These are phyloP conservation scores for Saitozyma podzolica DNA, from an alignment of 768 basidiomycete species.

Conservation along the genomic window DNA sequence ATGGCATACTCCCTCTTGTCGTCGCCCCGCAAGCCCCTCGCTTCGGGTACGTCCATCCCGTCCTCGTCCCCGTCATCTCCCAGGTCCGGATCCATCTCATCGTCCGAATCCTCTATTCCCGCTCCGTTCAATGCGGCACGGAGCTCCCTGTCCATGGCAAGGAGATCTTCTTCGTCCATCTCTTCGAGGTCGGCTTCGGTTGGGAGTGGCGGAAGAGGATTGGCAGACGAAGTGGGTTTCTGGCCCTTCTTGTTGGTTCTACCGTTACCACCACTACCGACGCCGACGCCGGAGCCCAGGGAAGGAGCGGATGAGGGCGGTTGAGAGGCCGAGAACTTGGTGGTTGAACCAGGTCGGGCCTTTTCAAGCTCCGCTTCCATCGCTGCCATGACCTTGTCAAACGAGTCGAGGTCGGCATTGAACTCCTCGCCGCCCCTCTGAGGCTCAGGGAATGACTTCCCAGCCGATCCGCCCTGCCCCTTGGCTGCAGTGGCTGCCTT, in stretches of 20 bases:
- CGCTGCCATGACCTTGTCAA: conserved; percentile 93
- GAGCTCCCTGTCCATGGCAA: conserved; percentile 85
- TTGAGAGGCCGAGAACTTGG: conserved; percentile 18
- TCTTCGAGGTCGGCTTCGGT: conserved; percentile 58
- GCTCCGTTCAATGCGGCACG: conserved; percentile 62
- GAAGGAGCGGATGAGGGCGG: conserved; percentile 15
- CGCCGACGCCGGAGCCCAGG: not conserved
- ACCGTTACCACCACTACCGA: conserved; percentile 44
- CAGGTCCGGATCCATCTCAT: conserved; percentile 58
- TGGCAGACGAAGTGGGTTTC: conserved; percentile 16
- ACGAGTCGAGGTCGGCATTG: conserved; percentile 80
- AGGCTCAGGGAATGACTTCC: not conserved
- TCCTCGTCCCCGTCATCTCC: conserved; percentile 48
- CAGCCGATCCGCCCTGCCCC: conserved; percentile 13
- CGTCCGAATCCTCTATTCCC: conserved; percentile 58
- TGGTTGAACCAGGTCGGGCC: conserved; percentile 11
- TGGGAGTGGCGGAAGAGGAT: conserved; percentile 43
- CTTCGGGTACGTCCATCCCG: conserved; percentile 34
- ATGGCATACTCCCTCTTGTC: conserved; percentile 70
- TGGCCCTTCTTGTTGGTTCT: conserved; percentile 58
- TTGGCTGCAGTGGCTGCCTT: conserved; percentile 3
- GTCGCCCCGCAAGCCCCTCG: conserved; percentile 33
- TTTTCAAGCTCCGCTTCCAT: conserved; percentile 80
- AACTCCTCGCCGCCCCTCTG: conserved; percentile 5
- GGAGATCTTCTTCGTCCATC: conserved; percentile 66